Conservation (phyloP, 768 basidiomycete species). For the Mycena haematopus region DNA sequence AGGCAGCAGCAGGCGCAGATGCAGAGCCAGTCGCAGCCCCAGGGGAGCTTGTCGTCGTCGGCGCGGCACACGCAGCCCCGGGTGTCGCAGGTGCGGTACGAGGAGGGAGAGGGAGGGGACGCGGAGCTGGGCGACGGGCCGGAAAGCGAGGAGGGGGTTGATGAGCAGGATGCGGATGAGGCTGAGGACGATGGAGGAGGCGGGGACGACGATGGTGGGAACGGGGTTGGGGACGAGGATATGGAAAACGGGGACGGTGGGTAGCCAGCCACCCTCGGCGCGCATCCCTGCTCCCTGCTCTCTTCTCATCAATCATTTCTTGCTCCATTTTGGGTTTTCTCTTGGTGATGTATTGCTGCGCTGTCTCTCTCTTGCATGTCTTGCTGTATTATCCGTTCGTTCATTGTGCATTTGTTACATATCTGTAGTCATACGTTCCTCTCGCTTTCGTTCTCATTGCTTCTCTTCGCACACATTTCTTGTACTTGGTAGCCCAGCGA, state of each 20-base stretch:
- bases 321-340: neutral
- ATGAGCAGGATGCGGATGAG: neutral
- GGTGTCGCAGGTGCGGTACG: conserved; percentile 2
- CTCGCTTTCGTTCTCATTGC: no score
- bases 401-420: no score
- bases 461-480: no score
- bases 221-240: neutral
- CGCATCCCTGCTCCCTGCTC: neutral
- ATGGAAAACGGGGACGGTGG: neutral
- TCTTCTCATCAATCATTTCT: neutral
- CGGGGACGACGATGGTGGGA: neutral
- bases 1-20: neutral
- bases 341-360: no score
- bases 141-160: conserved; percentile 1
- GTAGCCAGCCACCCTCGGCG: neutral
- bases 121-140: neutral
- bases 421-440: no score
- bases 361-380: no score
- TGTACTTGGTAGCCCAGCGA: no score
- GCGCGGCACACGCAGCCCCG: neutral
- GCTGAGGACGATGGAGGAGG: neutral
- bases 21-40: neutral
- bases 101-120: neutral
- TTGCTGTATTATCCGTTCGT: no score
- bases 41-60: neutral